phyloP scores from a whole-genome alignment of 257 asterid genomes.

The Solanum pimpinellifolium region DNA sequence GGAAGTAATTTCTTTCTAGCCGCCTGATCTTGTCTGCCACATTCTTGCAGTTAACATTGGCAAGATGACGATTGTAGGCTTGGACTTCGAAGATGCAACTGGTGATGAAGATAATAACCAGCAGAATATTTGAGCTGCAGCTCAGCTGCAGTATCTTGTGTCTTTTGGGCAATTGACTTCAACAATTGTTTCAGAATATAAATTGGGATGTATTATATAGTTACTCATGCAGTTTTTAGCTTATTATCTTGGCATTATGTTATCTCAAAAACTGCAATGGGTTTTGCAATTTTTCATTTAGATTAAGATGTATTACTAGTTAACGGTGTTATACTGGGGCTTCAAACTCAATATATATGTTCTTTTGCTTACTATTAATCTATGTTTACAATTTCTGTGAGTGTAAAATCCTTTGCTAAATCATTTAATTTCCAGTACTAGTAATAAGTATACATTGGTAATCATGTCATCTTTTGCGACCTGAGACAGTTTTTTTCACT shows the following conservation, averaged over 20 bases:
- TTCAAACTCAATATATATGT: background rate
- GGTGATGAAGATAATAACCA: constrained; percentile 15
- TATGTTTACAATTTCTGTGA: background rate
- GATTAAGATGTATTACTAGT: background rate
- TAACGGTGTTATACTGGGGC: background rate
- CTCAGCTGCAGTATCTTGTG: background rate
- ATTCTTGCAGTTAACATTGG: constrained; percentile 75
- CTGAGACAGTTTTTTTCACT: constrained; percentile 90
- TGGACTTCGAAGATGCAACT: constrained; percentile 47
- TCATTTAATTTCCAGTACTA: background rate
- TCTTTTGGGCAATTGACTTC: background rate
- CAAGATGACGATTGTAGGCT: constrained; percentile 60
- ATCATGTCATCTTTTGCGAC: constrained; percentile 43
- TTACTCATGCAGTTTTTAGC: background rate
- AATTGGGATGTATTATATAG: background rate
- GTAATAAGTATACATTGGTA: background rate
- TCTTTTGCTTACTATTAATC: background rate
- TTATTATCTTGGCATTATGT: background rate
- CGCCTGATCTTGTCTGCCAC: background rate
- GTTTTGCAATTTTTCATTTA: background rate
- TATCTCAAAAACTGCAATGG: background rate
- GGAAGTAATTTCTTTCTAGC: background rate
- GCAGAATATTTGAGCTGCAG: constrained; percentile 1
- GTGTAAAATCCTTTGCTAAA: background rate
- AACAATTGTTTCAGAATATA: background rate